These are phyloP conservation scores for Exophiala phaeomuriformis DNA, from an alignment of 2,329 filamentous ascomycete species.

Conservation along the genomic window DNA sequence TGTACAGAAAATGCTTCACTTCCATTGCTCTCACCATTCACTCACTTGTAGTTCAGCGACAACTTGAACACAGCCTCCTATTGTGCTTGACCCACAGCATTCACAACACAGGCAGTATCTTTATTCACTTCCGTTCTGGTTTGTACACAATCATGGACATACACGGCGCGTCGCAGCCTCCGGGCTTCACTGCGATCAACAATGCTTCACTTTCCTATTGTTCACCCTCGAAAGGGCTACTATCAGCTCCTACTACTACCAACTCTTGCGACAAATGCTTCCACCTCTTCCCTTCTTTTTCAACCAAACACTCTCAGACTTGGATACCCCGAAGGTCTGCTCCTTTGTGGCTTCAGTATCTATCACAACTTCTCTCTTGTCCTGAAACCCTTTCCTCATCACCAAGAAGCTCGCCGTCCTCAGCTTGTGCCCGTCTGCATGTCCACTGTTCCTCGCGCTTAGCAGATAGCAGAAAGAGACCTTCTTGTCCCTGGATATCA, in stretches of 20 bases:
- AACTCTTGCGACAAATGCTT: slow-evolving; percentile 12
- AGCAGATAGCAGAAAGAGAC: background rate
- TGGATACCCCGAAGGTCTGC: slow-evolving; percentile 2
- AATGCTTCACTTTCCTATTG: slow-evolving; percentile 2
- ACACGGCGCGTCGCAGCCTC: slow-evolving; percentile 3
- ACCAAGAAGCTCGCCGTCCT: background rate
- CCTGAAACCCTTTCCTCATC: background rate
- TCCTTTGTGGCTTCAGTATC: slow-evolving; percentile 13
- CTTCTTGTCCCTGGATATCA: background rate
- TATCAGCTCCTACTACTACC: slow-evolving; percentile 3
- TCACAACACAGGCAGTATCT: background rate
- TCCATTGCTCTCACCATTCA: background rate
- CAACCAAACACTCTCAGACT: slow-evolving; percentile 4
- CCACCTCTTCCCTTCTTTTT: slow-evolving; percentile 10
- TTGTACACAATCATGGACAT: background rate
- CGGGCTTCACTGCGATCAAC: slow-evolving; percentile 9
- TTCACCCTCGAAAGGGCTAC: background rate
- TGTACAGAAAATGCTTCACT: slow-evolving; percentile 14
- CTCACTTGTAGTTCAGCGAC: background rate
- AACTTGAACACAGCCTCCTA: background rate
- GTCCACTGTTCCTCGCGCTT: background rate
- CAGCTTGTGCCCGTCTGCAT: background rate
- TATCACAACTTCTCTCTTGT: slow-evolving; percentile 1
- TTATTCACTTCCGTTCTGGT: slow-evolving; percentile 3
- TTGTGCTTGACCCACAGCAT: background rate